Base-by-base conservation (phyloP, 345 rosid genomes). In the Pistacia integerrima region DNA sequence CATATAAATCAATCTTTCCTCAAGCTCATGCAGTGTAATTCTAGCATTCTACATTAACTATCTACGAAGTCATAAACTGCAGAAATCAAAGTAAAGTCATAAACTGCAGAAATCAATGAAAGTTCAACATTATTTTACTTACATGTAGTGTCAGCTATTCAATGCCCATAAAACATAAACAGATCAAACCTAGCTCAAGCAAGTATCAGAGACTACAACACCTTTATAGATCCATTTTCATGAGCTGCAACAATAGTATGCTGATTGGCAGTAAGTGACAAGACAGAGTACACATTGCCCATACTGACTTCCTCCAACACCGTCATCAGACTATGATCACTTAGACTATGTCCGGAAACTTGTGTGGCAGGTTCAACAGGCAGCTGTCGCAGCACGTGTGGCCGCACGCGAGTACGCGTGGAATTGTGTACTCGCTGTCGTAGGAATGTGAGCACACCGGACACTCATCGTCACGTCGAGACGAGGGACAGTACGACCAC, bases 331-430 rank as follows among this genome's bases (percentile, higher is more conserved):
- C 89, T 82, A 69, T 92, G 94, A 85, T 95, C 97, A 85, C 84
- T 84, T 49, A 93, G 87, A 83, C 92, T 87, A 94, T 90, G 13
- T 73, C 77, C 3, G 91, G 88, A 69, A 83, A 87, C 76, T 82
- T 88, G 68, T 90, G 85, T 8, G 97, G 97, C 17, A 94, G 83
- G 58, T 72, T 86, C 5, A 58, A 67, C n/a, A 94, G 85, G 69
- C 98, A 94, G 30, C 85, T 67, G 84, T 94, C 91, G 87, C 98
- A 94, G 69, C 85, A 81, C 20, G 93, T 79, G 81, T 94, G 98
- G 3, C 98, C 98, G 75, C 97, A 94, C 5, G 88, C 9, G 51
- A 94, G 97, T 49, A 94, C 97, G 46, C 98, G 97, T 0, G 98
- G 97, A 36, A 91, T 82, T 4, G 94, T 73, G 81, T 36, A 63